Evolutionary conservation across 305 asterid species (phyloP).

Genomic region (Fraxinus platypoda): DNA sequence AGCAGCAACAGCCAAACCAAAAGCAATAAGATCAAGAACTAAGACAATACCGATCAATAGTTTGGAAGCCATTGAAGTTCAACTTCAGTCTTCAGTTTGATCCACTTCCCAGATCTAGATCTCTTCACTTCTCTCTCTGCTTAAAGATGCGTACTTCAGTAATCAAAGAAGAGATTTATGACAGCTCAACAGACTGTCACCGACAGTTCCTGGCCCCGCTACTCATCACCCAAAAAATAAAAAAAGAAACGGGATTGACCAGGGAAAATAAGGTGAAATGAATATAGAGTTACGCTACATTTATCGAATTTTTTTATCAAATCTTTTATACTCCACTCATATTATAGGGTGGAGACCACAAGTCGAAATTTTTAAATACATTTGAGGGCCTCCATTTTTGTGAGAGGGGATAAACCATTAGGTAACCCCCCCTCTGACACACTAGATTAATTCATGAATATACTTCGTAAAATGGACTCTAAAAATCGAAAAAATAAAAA

Average conservation of each 20-base stretch:
- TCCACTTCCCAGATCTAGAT: slow-evolving; percentile 38
- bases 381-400: no score
- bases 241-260: no score
- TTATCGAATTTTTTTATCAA: no score
- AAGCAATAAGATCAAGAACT: slow-evolving; percentile 76
- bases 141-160: slow-evolving; percentile 33
- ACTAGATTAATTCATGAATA: no score
- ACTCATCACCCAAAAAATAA: neutral
- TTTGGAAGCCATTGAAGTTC: slow-evolving; percentile 70
- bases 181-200: slow-evolving; percentile 33
- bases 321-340: no score
- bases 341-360: no score
- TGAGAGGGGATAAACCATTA: no score
- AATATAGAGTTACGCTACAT: no score
- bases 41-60: slow-evolving; percentile 47
- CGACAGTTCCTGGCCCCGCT: slow-evolving; percentile 20
- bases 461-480: no score
- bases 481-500: no score
- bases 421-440: no score
- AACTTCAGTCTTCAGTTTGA: neutral
- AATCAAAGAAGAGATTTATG: slow-evolving; percentile 29
- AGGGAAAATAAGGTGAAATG: neutral
- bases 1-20: slow-evolving; percentile 87
- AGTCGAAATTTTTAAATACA: no score
- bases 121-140: slow-evolving; percentile 15